Evolutionary conservation across 208 protist genomes (phyloP), one percentile per base, ranked within the genome.

Genomic region (Trypanosoma avium): DNA sequence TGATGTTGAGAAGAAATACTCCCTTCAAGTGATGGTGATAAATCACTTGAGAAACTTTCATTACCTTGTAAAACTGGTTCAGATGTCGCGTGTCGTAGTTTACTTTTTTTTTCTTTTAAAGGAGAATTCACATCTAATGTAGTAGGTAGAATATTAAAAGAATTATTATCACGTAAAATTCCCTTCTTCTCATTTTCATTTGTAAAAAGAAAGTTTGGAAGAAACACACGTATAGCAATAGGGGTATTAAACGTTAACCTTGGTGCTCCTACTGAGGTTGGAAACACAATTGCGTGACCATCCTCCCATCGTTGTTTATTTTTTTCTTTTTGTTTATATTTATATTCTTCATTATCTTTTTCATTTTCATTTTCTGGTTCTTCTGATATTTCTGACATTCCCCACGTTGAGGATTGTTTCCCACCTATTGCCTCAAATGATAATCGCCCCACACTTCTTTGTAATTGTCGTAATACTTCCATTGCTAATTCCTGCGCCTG

Each of bases 201-300:
- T 29, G 8, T 32, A 32, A 30, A 65, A 70, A 54, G 79, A 70
- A 8, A 60, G 67, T 35, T 79, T 29, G 86, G 86, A 15, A 92
- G 74, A 74, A 92, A 92, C 10, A 75, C 80, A 47, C 82, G 82
- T 22, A 92, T 78, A 24, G 86, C 77, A 27, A 87, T 70, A 12
- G 77, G 64, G 8, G 75, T 82, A 68, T 92, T 92, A 63, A 89
- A 92, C 24, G 55, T 63, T 43, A 84, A 40, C 22, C 56, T 53
- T 38, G 35, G 47, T 19, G 29, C 42, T 26, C 30, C 64, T 2
- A 60, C 67, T 13, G 58, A 60, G 3, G 54, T 36, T 10, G 67
- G 68, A 10, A 33, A 45, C 1, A 43, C 38, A 17, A 57, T 54
- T 13, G 61, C 35, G 17, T 82, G 65, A 19, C 63, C 73, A n/a